These are phyloP conservation scores for Globisporangium radiosum DNA, from an alignment of 352 stramenopile species.

Conservation along the genomic window DNA sequence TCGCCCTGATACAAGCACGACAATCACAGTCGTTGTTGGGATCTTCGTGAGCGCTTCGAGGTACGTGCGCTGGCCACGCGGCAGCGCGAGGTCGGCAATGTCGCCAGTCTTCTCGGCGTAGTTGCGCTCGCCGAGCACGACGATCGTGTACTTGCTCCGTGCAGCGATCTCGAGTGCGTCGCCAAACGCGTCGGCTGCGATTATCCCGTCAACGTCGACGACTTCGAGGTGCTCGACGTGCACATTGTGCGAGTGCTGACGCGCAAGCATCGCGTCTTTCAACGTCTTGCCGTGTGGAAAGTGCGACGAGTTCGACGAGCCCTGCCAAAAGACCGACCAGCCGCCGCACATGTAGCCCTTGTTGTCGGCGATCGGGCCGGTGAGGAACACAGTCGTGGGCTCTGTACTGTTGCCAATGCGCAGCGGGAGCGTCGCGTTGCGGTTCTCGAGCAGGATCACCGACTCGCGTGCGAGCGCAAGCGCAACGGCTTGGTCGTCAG, in stretches of 20 bases:
- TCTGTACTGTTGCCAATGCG: neutral
- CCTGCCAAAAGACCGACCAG: constrained; percentile 71
- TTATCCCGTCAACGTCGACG: constrained; percentile 42
- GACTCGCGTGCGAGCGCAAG: constrained; percentile 70
- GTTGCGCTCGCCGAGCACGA: constrained; percentile 64
- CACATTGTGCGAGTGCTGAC: neutral
- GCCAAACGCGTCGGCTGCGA: constrained; percentile 28
- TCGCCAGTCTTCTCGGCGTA: constrained; percentile 83
- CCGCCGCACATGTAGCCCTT: constrained; percentile 65
- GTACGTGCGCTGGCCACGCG: constrained; percentile 51
- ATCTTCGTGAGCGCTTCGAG: constrained; percentile 44
- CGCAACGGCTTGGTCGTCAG: constrained; percentile 42
- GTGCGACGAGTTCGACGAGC: constrained; percentile 41
- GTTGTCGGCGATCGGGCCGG: constrained; percentile 54
- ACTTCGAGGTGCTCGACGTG: constrained; percentile 33
- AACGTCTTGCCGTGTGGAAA: constrained; percentile 64
- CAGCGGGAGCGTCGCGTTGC: constrained; percentile 32
- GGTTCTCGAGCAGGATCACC: constrained; percentile 77
- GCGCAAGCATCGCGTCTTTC: constrained; percentile 31
- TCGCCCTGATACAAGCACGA: constrained; percentile 61
- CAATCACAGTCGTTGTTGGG: constrained; percentile 58
- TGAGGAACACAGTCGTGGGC: constrained; percentile 45
- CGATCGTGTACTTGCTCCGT: constrained; percentile 63
- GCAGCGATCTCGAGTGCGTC: constrained; percentile 32
- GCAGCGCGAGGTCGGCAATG: constrained; percentile 49